Evolutionary conservation across 306 rosid genomes (phyloP), one percentile per base, ranked within the genome.

Genomic region (Cucumis hystrix): DNA sequence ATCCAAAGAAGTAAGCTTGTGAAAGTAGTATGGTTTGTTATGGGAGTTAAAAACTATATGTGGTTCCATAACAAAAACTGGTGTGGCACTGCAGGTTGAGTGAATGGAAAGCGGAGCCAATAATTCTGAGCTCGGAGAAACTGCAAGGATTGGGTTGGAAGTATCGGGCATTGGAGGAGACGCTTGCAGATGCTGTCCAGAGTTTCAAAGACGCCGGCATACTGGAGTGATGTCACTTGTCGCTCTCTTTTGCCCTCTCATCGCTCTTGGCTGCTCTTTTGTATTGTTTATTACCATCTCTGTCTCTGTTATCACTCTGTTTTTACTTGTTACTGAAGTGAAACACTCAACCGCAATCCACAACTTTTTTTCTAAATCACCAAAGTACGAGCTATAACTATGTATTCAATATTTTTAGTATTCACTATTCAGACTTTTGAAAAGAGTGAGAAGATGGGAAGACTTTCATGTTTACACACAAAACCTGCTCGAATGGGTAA

Each of bases 121-220:
- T n/a, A 57, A 68, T 18, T 41, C 11, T 87, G 56, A 86, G 87
- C 80, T 55, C 86, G 47, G 88, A 87, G 79, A 92, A 86, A 80
- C 78, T 90, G 85, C 84, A 83, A 56, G 80, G 51, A 25, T 85
- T 92, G 79, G 93, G 88, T 64, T 92, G 91, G 90, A 85, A 77
- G 67, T 81, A 28, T 81, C 86, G 89, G 83, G 55, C 91, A 47
- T 21, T 86, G 58, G 89, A 90, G 79, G 91, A 92, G 54, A 88
- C 86, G 73, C 76, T 88, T 12, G 47, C 61, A 68, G 97, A 88
- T 83, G 81, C 90, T 78, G 89, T 92, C 25, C 78, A 86, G 77
- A 87, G 86, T 77, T 88, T 79, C 60, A 33, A 41, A 20, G 66
- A 82, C 11, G 83, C 75, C 21, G 87, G 90, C 21, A 4, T 72